phyloP scores from a whole-genome alignment of 2,329 filamentous ascomycete genomes.

The Ampelomyces quisqualis region DNA sequence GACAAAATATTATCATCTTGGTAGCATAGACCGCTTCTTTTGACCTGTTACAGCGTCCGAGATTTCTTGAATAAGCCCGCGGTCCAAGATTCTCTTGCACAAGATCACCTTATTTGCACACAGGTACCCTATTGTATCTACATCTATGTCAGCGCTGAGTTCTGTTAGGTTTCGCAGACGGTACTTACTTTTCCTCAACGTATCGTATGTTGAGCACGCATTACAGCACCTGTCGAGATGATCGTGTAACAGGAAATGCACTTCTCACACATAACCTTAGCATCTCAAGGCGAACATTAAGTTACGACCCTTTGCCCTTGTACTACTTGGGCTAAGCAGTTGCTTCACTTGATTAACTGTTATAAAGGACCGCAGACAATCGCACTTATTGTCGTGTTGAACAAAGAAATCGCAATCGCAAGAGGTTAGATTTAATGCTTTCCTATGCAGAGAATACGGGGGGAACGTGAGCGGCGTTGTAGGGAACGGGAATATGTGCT shows the following conservation, averaged over 20 bases:
- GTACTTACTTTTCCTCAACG: constrained; percentile 17
- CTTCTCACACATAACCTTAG: constrained; percentile 12
- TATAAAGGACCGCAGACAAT: constrained; percentile 26
- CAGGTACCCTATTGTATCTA: too few species aligned
- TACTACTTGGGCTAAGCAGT: constrained; percentile 23
- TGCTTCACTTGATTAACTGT: constrained; percentile 20
- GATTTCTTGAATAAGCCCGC: too few species aligned
- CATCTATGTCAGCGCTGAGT: too few species aligned
- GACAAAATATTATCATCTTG: too few species aligned
- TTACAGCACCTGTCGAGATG: constrained; percentile 23
- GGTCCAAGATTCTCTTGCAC: too few species aligned
- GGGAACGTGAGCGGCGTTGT: too few species aligned
- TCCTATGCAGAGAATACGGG: too few species aligned
- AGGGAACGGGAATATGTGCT: too few species aligned
- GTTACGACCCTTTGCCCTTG: constrained; percentile 14
- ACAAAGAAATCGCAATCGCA: constrained; percentile 30
- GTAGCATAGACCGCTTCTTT: too few species aligned
- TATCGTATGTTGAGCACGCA: constrained; percentile 17
- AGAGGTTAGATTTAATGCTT: constrained; percentile 23
- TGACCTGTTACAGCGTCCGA: too few species aligned
- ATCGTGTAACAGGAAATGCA: constrained; percentile 32
- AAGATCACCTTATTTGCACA: too few species aligned
- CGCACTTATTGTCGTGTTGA: constrained; percentile 27
- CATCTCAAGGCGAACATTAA: constrained; percentile 21
- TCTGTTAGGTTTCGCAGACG: too few species aligned